Evolutionary conservation across 768 basidiomycete species (phyloP).

Genomic region (Lentinus brumalis): DNA sequence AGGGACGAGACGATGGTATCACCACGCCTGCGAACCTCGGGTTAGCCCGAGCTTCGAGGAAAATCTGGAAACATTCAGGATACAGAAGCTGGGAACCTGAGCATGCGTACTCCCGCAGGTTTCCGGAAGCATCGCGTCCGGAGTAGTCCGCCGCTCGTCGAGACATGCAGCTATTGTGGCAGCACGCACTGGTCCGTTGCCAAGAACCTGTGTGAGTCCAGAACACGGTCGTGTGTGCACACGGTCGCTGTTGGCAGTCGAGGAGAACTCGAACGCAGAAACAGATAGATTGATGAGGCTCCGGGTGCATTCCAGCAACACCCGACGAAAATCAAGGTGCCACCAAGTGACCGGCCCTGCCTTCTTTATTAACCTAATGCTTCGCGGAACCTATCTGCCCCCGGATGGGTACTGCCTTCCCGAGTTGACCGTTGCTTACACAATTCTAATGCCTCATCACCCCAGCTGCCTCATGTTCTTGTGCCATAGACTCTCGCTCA

Average conservation of each 20-base stretch:
- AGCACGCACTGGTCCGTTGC: background rate
- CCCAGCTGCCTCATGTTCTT: background rate
- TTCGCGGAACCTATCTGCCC: slow-evolving; percentile 18
- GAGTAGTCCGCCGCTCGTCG: background rate
- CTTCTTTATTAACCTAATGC: slow-evolving; percentile 18
- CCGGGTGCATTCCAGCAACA: slow-evolving; percentile 7
- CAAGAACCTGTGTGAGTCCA: background rate
- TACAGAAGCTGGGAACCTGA: slow-evolving; percentile 6
- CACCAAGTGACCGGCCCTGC: slow-evolving; percentile 11
- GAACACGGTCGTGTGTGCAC: background rate
- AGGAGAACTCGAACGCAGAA: background rate
- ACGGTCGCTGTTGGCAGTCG: background rate
- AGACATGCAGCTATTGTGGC: background rate
- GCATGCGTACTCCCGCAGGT: slow-evolving; percentile 7
- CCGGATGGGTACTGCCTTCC: slow-evolving; percentile 10
- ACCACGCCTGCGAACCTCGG: slow-evolving; percentile 11
- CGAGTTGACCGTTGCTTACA: slow-evolving; percentile 15
- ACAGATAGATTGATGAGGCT: slow-evolving; percentile 11
- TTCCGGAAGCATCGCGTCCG: slow-evolving; percentile 8
- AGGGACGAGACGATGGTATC: slow-evolving; percentile 3
- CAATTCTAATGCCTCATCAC: slow-evolving; percentile 2
- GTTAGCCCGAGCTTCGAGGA: slow-evolving; percentile 8
- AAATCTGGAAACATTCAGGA: background rate
- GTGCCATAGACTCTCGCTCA: background rate
- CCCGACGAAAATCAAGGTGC: slow-evolving; percentile 5